A percentile compares a stretch with the other conserved stretches of the same genome.
phyloP scores from a whole-genome alignment of 345 rosid species.

The Murraya paniculata region DNA sequence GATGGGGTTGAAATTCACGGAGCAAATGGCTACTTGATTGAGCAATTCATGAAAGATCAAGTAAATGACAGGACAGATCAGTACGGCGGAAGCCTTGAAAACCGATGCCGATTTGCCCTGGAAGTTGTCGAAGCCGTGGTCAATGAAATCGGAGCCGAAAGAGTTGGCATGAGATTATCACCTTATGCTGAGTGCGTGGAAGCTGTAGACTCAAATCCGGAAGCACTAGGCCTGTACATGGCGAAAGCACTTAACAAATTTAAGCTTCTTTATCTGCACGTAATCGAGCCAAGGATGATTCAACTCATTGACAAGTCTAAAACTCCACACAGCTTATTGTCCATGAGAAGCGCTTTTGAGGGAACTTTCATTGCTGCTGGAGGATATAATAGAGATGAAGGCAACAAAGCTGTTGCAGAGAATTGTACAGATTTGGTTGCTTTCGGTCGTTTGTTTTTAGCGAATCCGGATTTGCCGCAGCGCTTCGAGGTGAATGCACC shows the following conservation, averaged over 20 bases:
- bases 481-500: constrained; percentile 37
- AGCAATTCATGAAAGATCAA: background rate
- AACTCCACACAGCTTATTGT: constrained; percentile 16
- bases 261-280: constrained; percentile 31
- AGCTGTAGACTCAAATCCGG: constrained; percentile 36
- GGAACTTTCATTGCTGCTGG: constrained; percentile 40
- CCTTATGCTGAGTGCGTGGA: too few species aligned
- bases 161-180: too few species aligned
- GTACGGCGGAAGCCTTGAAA: constrained; percentile 3
- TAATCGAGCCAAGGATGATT: constrained; percentile 29
- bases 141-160: too few species aligned
- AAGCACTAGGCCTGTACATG: constrained; percentile 37
- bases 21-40: too few species aligned
- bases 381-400: constrained; percentile 35
- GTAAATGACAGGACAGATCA: constrained; percentile 24
- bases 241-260: constrained; percentile 33
- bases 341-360: constrained; percentile 37
- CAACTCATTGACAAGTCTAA: constrained; percentile 26
- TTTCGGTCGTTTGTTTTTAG: constrained; percentile 26
- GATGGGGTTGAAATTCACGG: too few species aligned
- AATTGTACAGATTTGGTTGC: constrained; percentile 11
- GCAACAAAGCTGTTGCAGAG: constrained; percentile 29
- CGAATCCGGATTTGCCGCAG: constrained; percentile 43
- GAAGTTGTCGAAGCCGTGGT: constrained; percentile 29
- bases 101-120: too few species aligned